Evolutionary conservation across 1,284 basidiomycete species (phyloP).

Genomic region (Xerocomus minutiporus): DNA sequence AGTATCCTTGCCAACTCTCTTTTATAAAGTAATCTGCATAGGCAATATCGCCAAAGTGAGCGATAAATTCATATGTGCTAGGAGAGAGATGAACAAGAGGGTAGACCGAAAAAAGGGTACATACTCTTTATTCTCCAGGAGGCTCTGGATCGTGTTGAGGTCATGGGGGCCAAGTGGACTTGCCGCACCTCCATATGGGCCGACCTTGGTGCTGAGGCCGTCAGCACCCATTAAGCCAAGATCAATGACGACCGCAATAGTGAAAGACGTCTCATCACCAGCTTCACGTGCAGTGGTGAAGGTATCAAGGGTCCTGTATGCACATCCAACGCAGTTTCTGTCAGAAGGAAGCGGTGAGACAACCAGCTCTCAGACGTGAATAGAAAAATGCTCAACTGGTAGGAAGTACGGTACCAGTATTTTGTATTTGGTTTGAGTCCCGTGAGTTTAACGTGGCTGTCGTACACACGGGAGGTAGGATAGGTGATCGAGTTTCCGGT

Average conservation of each 20-base stretch:
- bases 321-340: conserved; percentile 29
- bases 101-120: background rate
- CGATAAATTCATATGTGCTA: conserved; percentile 27
- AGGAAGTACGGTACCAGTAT: conserved; percentile 29
- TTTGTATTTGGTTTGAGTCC: conserved; percentile 21
- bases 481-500: conserved; percentile 23
- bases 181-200: conserved; percentile 21
- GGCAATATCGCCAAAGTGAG: conserved; percentile 26
- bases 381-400: conserved; percentile 20
- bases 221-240: conserved; percentile 29
- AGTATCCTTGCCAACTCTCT: conserved; percentile 30
- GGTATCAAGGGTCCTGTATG: conserved; percentile 23
- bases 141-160: conserved; percentile 30
- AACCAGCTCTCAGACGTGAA: background rate
- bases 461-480: conserved; percentile 23
- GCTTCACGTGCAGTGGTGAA: conserved; percentile 24
- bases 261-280: conserved; percentile 19
- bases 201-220: conserved; percentile 29
- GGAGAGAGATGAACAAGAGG: background rate
- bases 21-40: conserved; percentile 30
- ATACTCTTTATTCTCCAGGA: conserved; percentile 29
- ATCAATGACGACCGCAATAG: conserved; percentile 25
- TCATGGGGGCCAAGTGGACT: conserved; percentile 25
- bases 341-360: background rate
- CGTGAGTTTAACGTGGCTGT: conserved; percentile 29